Percentiles rank a stretch among this genome's conserved stretches.
These are phyloP conservation scores for Botrytis pseudocinerea DNA, from an alignment of 2,329 filamentous ascomycete genomes.

Conservation along the genomic window DNA sequence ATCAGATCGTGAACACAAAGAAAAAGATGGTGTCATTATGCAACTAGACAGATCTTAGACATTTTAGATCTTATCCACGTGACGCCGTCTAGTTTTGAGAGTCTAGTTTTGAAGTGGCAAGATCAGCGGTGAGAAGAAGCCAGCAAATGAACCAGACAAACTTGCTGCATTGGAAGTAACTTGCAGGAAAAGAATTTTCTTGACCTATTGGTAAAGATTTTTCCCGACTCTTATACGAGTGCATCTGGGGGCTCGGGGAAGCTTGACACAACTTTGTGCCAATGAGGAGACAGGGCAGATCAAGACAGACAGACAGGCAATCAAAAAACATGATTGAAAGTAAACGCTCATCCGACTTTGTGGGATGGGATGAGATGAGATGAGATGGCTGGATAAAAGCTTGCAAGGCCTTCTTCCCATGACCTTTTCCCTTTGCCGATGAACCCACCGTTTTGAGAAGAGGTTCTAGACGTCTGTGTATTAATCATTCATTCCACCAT, in stretches of 20 bases:
- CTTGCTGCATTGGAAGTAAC: constrained; percentile 18
- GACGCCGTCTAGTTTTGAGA: not conserved
- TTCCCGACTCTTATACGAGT: not conserved
- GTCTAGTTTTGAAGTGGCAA: not conserved
- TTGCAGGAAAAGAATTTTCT: constrained; percentile 6
- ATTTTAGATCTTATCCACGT: constrained; percentile 8
- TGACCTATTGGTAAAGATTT: not conserved
- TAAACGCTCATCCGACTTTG: not conserved
- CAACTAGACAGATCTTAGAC: not conserved
- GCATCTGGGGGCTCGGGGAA: not conserved
- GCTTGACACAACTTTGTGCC: constrained; percentile 10
- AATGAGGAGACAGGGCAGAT: not conserved
- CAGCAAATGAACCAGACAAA: constrained; percentile 5
- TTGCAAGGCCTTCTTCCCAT: not conserved
- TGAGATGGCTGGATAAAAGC: not conserved
- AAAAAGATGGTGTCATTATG: not conserved
- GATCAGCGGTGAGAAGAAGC: constrained; percentile 12
- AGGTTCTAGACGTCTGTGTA: not conserved
- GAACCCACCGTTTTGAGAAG: not conserved
- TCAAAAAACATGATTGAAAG: not conserved
- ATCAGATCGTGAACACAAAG: constrained; percentile 1
- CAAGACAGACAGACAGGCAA: not conserved
- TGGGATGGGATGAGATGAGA: not conserved
- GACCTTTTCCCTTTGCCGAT: not conserved
- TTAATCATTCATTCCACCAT: not conserved